Conservation (phyloP, 2,329 filamentous ascomycete genomes). For the Colletotrichum cereale region DNA sequence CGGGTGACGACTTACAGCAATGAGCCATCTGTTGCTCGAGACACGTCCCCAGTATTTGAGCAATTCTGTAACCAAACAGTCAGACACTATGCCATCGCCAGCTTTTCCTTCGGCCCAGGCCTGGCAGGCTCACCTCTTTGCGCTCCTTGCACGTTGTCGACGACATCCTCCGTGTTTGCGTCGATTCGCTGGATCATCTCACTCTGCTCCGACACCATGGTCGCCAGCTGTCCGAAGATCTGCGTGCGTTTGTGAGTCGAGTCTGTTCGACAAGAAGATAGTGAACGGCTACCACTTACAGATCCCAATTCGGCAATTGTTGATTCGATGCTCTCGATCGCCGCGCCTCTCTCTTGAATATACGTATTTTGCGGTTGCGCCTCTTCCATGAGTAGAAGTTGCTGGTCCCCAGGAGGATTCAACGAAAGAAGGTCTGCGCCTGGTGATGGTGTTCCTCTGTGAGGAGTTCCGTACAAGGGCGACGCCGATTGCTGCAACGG, state of each 20-base stretch:
- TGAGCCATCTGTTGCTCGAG: conserved; percentile 93
- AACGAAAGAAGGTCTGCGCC: conserved; percentile 83
- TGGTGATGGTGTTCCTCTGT: conserved; percentile 74
- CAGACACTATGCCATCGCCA: neutral
- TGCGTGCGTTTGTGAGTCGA: conserved; percentile 18
- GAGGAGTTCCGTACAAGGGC: conserved; percentile 86
- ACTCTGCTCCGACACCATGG: conserved; percentile 97
- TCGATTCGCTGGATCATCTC: conserved; percentile 99
- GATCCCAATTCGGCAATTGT: conserved; percentile 91
- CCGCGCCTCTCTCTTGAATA: conserved; percentile 92
- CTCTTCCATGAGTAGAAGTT: conserved; percentile 93
- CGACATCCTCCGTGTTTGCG: conserved; percentile 96
- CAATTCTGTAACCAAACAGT: conserved; percentile 66
- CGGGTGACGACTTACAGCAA: conserved; percentile 63
- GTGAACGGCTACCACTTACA: conserved; percentile 42
- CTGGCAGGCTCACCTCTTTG: conserved; percentile 66
- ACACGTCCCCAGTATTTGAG: conserved; percentile 98
- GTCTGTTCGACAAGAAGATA: conserved; percentile 46
- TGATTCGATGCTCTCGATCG: conserved; percentile 95
- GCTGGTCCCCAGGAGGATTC: conserved; percentile 87
- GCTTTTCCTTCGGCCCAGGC: neutral
- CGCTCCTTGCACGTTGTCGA: conserved; percentile 97
- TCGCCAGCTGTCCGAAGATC: conserved; percentile 93
- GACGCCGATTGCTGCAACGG: conserved; percentile 82
- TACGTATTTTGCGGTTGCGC: conserved; percentile 88